Percentiles rank a stretch among this genome's conserved stretches.
Evolutionary conservation across 306 rosid genomes (phyloP).

Genomic region (Citrullus mucosospermus): DNA sequence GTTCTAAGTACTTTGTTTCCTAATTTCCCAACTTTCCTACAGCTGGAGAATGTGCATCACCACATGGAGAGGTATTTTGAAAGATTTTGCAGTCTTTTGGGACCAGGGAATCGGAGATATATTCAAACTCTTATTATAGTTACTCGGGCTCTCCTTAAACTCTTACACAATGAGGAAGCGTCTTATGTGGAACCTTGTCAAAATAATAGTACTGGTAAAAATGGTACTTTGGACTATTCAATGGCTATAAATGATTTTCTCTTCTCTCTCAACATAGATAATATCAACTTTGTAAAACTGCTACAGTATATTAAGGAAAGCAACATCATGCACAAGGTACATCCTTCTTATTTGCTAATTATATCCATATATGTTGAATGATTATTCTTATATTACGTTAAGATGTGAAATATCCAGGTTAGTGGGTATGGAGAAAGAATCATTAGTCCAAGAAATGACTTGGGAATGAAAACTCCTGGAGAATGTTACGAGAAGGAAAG

Average conservation of each 20-base stretch:
- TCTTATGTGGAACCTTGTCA: constrained; percentile 14
- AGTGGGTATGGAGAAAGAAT: constrained; percentile 66
- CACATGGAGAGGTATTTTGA: constrained; percentile 55
- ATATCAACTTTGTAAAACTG: constrained; percentile 80
- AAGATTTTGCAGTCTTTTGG: constrained; percentile 66
- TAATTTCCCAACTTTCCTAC: constrained; percentile 18
- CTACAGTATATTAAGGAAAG: constrained; percentile 74
- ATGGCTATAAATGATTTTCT: constrained; percentile 79
- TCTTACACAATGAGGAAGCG: constrained; percentile 31
- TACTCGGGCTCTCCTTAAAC: constrained; percentile 52
- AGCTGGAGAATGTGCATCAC: constrained; percentile 72
- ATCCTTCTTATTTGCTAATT: constrained; percentile 5
- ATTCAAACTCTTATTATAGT: constrained; percentile 77
- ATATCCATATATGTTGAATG: not conserved
- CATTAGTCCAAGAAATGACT: constrained; percentile 24
- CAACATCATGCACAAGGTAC: constrained; percentile 91
- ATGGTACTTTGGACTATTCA: constrained; percentile 29
- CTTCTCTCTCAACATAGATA: constrained; percentile 68
- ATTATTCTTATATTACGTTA: not conserved
- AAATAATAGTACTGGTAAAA: constrained; percentile 31
- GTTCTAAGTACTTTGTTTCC: constrained; percentile 2
- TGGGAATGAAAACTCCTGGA: constrained; percentile 7
- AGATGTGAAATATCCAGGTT: constrained; percentile 35
- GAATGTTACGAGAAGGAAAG: constrained; percentile 48
- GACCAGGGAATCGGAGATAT: constrained; percentile 87